Base-by-base conservation (phyloP, 352 stramenopile species). In the Phytopythium kandeliae region DNA sequence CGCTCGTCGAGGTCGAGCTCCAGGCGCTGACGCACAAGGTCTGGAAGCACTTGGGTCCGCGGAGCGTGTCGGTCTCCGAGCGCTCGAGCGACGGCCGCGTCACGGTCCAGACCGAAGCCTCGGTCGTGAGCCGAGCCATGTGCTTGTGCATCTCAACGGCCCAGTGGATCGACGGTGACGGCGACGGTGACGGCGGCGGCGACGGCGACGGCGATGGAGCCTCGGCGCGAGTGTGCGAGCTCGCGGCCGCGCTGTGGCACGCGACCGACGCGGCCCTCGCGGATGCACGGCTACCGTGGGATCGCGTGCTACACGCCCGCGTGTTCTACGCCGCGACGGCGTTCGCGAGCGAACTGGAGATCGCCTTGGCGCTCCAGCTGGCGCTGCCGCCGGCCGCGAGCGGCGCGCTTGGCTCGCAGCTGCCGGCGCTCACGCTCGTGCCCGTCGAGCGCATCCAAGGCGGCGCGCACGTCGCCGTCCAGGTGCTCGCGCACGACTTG, bases 1-100 rank as follows among this genome's bases (percentile, higher is more conserved):
- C 79, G 25, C 69, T 89, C 1, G 70, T 92, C 3, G 84, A 95
- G 25, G 71, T 87, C 11, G 84, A 95, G 48, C 63, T 92, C 2
- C 72, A 89, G 54, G 78, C 80, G 16, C 60, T 95, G 22, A 89
- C 78, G 12, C 78, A 92, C 44, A 66, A 69, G 17, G 67, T 74
- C 13, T 21, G 86, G 26, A 86, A 87, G 51, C 73, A 80, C 28
- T 55, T 89, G 9, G 46, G 28, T 4, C 72, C 72, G 6, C 47
- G 31, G 12, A 73, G 63, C 17, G 34, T 48, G 13, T 48, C 43
- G 4, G 21, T 42, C 17, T 51, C 61, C 31, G 44, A 21, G 19
- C 15, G 21, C 19, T 38, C 43, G 19, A 45, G 55, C 19, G 50
- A 57, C 21, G 17, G 67, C 12, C 10, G 35, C 5, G 21, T 53